Evolutionary conservation across 2,329 filamentous ascomycete species (phyloP), one percentile per base, ranked within the genome.

Genomic region (Lasiodiplodia hormozganensis): DNA sequence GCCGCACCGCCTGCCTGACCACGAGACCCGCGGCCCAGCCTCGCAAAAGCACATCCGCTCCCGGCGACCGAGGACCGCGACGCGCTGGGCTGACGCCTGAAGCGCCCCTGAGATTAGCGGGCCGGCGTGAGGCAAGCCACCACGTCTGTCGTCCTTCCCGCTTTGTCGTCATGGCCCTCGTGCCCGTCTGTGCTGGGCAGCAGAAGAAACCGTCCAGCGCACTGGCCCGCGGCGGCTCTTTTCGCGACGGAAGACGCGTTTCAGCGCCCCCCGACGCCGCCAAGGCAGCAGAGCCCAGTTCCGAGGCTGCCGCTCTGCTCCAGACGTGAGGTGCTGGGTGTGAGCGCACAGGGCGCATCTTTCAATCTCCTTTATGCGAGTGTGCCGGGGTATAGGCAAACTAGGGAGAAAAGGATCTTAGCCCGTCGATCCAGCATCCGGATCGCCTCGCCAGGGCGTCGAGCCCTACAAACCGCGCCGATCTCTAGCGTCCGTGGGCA

Each of bases 361-460:
- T 23, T 36, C 52, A 40, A 67, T 67, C 56, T 67, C 65, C 65
- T 60, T 65, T 40, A 65, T 64, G 49, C 49, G 62, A 62, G 25
- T 16, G 62, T 34, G 28, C 62, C 62, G 62, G 62, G 62, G 62
- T 52, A 34, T 23, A 51, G 38, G 36, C 18, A 21, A 57, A 57
- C 54, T n/a, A 36, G 31, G 31, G 31, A 47, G 43, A n/a, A 47
- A n/a, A 47, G 58, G 40, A 62, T 40, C 40, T 34, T 47, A 54
- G 49, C 53, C 52, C 52, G 64, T 67, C 64, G 64, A 67, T 67
- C 64, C 62, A 28, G 40, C 64, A 10, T 31, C 28, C 64, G 51
- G 64, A 57, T 65, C 64, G 64, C 64, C 64, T 66, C 64, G 64
- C 64, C 64, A 49, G 64, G 64, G 64, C 28, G 52, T 47, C 64